Conservation (phyloP, 2,329 filamentous ascomycete species). For the Paraphaeosphaeria minitans region DNA sequence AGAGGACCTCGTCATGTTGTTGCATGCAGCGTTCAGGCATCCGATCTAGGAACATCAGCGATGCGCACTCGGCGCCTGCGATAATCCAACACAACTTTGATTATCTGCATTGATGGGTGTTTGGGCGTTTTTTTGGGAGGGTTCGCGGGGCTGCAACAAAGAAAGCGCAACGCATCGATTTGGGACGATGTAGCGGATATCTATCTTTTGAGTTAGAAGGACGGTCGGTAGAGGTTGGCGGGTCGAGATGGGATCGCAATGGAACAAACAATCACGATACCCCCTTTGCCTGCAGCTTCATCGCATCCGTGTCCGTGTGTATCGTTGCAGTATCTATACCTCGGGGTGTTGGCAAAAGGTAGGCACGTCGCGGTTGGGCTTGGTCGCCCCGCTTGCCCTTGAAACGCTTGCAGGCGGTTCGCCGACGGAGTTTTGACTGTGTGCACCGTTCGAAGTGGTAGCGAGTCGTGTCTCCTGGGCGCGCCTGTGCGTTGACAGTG, state of each 20-base stretch:
- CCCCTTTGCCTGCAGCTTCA: too few relatives aligned
- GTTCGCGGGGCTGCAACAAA: background rate
- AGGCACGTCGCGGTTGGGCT: too few relatives aligned
- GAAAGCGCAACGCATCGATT: background rate
- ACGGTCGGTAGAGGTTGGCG: background rate
- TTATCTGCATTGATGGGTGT: slow-evolving; percentile 16
- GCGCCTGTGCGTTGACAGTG: too few relatives aligned
- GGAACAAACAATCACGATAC: background rate
- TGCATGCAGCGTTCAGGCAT: background rate
- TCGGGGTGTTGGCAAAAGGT: too few relatives aligned
- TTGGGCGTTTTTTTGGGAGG: slow-evolving; percentile 4
- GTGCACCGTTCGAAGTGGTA: too few relatives aligned
- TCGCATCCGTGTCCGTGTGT: too few relatives aligned
- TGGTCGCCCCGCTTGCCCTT: too few relatives aligned
- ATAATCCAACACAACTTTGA: background rate
- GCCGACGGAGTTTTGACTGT: too few relatives aligned
- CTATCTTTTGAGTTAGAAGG: background rate
- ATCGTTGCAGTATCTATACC: too few relatives aligned
- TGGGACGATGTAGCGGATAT: background rate
- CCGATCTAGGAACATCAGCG: background rate
- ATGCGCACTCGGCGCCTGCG: background rate
- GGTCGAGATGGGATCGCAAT: background rate
- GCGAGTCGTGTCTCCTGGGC: too few relatives aligned
- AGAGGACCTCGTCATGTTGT: background rate
- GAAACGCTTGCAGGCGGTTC: too few relatives aligned